A percentile compares a stretch with the other conserved stretches of the same genome.
These are phyloP conservation scores for Yamagishiella unicocca DNA, from an alignment of 139 green algal species.

Conservation along the genomic window DNA sequence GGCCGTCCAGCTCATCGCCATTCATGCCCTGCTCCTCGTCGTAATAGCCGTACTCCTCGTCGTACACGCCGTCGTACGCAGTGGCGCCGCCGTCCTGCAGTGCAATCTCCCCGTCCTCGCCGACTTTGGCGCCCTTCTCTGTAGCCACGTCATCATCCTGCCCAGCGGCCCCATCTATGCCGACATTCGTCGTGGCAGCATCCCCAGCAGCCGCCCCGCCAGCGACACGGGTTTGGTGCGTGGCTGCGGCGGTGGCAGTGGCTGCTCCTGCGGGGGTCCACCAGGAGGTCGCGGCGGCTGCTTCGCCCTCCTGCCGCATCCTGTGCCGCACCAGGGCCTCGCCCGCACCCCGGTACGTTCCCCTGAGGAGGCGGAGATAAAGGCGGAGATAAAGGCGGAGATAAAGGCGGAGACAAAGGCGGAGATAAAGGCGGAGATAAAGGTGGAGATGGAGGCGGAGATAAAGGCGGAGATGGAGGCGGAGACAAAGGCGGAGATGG, in stretches of 20 bases:
- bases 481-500: too few species aligned
- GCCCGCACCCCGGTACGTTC: conserved; percentile 60
- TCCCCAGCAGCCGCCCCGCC: too few species aligned
- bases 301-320: conserved; percentile 15
- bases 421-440: too few species aligned
- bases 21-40: conserved; percentile 2
- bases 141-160: too few species aligned
- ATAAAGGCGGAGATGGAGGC: too few species aligned
- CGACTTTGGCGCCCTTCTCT: background rate
- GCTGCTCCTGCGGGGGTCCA: background rate
- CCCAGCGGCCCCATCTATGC: too few species aligned
- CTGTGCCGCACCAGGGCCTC: conserved; percentile 34
- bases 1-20: background rate
- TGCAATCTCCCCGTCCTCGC: too few species aligned
- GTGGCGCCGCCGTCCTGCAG: background rate
- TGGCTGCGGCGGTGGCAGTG: background rate
- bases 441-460: too few species aligned
- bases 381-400: too few species aligned
- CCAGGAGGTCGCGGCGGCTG: background rate
- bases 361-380: conserved; percentile 8
- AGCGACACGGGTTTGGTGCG: too few species aligned
- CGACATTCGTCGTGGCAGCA: too few species aligned
- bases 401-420: too few species aligned
- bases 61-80: background rate
- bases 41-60: background rate